Conservation (phyloP, 2,329 filamentous ascomycete genomes). For the Truncatella angustata region DNA sequence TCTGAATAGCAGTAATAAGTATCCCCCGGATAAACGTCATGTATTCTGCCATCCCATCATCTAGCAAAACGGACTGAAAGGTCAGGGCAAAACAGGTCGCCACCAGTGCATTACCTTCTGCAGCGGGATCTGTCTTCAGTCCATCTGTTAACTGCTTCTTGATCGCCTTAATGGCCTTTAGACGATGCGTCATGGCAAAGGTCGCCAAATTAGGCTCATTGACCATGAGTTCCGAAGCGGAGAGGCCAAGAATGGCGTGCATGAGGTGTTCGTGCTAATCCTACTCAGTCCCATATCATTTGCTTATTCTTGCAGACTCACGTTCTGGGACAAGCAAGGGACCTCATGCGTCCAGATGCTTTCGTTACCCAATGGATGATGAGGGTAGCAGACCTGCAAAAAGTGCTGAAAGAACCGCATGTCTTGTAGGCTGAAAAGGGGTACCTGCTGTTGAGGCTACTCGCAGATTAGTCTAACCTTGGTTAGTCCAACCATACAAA, state of each 20-base stretch:
- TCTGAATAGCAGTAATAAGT: conserved; percentile 52
- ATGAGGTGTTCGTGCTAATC: conserved; percentile 61
- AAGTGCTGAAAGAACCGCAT: conserved; percentile 72
- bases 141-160: conserved; percentile 51
- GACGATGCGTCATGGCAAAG: conserved; percentile 61
- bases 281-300: neutral
- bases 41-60: conserved; percentile 59
- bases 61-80: conserved; percentile 56
- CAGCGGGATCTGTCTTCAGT: conserved; percentile 25
- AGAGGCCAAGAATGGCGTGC: conserved; percentile 65
- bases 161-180: conserved; percentile 63
- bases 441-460: conserved; percentile 56
- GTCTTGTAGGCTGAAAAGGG: conserved; percentile 59
- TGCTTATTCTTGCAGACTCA: conserved; percentile 29
- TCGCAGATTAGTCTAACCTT: neutral
- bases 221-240: conserved; percentile 62
- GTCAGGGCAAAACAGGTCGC: conserved; percentile 59
- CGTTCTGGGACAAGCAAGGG: conserved; percentile 65
- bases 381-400: conserved; percentile 58
- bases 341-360: conserved; percentile 66
- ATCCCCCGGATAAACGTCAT: conserved; percentile 61
- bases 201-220: conserved; percentile 50
- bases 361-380: conserved; percentile 64
- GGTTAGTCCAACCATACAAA: neutral
- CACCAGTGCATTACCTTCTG: conserved; percentile 58